Conservation (phyloP, 164 flowering plant species). For the Chloranthus sessilifolius region DNA sequence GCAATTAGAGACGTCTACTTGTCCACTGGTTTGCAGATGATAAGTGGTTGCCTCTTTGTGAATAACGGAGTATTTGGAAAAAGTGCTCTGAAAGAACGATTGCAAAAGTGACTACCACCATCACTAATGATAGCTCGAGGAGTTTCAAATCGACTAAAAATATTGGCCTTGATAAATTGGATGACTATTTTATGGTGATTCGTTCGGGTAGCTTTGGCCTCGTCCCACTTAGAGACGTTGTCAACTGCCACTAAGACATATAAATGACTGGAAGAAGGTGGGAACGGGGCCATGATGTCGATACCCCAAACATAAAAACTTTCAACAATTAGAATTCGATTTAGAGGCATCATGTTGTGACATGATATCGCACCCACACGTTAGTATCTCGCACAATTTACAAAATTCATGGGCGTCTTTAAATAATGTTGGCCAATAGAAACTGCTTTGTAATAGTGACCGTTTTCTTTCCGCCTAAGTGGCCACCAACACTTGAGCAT, state of each 20-base stretch:
- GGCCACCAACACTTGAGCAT: neutral
- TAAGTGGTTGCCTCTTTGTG: neutral
- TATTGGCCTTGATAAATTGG: neutral
- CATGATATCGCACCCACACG: no score
- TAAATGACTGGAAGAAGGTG: neutral
- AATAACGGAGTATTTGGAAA: neutral
- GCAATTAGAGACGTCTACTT: no score
- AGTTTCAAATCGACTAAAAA: neutral
- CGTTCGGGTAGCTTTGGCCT: neutral
- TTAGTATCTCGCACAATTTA: no score
- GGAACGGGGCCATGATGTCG: neutral
- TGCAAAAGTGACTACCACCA: neutral
- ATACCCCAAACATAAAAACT: constrained; percentile 1
- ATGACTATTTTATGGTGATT: neutral
- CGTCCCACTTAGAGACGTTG: neutral
- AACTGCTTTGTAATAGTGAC: neutral
- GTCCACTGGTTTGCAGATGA: no score
- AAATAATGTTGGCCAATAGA: neutral
- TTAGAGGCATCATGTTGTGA: no score
- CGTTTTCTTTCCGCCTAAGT: neutral
- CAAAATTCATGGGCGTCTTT: neutral
- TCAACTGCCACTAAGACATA: neutral
- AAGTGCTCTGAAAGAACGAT: neutral
- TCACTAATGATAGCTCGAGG: no score
- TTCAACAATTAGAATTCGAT: neutral